These are phyloP conservation scores for Penicillium occitanis DNA, from an alignment of 2,329 filamentous ascomycete genomes.

Conservation along the genomic window DNA sequence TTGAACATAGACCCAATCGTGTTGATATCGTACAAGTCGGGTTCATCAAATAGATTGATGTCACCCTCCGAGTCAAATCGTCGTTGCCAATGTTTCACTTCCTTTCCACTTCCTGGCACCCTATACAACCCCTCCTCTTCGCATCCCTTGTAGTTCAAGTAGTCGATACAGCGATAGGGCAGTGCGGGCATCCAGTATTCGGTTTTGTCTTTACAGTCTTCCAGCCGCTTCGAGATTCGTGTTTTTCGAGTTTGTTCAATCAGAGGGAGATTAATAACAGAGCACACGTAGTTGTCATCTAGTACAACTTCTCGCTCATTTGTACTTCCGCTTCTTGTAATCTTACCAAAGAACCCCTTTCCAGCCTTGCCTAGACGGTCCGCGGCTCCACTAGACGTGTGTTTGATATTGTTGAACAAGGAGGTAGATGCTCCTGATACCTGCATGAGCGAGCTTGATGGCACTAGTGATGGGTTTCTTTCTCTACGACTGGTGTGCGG, in stretches of 20 bases:
- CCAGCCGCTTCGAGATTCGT: slow-evolving; percentile 83
- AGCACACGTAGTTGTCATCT: slow-evolving; percentile 79
- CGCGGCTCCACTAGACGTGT: slow-evolving; percentile 70
- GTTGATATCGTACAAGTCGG: slow-evolving; percentile 91
- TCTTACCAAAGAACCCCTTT: slow-evolving; percentile 79
- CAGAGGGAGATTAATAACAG: slow-evolving; percentile 80
- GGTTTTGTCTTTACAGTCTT: slow-evolving; percentile 88
- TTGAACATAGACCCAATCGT: slow-evolving; percentile 96
- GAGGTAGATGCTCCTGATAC: slow-evolving; percentile 57
- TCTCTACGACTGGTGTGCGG: slow-evolving; percentile 36
- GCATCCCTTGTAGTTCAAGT: slow-evolving; percentile 89
- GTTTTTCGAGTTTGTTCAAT: slow-evolving; percentile 88
- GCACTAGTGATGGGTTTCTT: slow-evolving; percentile 42
- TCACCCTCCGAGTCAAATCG: slow-evolving; percentile 87
- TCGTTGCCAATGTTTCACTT: slow-evolving; percentile 91
- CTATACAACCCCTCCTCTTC: slow-evolving; percentile 93
- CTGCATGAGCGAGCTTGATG: slow-evolving; percentile 49
- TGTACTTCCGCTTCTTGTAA: slow-evolving; percentile 67
- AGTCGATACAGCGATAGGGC: slow-evolving; percentile 94
- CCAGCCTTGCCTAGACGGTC: slow-evolving; percentile 70
- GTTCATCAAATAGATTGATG: slow-evolving; percentile 83
- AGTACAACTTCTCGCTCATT: slow-evolving; percentile 67
- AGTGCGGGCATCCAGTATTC: slow-evolving; percentile 99
- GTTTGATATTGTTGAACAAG: slow-evolving; percentile 72
- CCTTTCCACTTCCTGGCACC: slow-evolving; percentile 83